phyloP scores from a whole-genome alignment of 2,329 filamentous ascomycete species.

The Camillea tinctor region DNA sequence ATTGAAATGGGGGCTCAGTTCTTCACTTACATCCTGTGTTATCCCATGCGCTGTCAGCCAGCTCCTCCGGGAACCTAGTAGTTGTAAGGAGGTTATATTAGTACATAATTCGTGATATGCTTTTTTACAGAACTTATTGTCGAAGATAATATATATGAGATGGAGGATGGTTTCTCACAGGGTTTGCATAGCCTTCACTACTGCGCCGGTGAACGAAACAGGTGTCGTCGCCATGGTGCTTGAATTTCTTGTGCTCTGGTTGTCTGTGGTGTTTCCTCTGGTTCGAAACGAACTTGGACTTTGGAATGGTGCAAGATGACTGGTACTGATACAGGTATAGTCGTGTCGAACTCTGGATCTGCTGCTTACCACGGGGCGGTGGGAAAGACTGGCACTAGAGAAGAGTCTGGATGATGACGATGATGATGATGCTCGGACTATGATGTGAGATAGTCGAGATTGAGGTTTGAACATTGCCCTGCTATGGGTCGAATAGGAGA shows the following conservation, averaged over 20 bases:
- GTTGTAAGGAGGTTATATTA: constrained; percentile 3
- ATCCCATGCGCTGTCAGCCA: constrained; percentile 90
- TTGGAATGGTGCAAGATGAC: no score
- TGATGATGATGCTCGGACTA: no score
- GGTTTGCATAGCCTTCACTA: constrained; percentile 75
- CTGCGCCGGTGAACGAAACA: constrained; percentile 49
- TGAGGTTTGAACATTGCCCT: no score
- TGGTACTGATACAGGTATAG: no score
- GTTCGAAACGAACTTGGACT: no score
- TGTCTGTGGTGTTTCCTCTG: no score
- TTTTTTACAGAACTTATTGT: neutral
- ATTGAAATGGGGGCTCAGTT: neutral
- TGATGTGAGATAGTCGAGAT: no score
- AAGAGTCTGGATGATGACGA: no score
- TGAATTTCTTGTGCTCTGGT: neutral
- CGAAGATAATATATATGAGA: neutral
- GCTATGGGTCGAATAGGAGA: no score
- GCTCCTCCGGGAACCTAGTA: constrained; percentile 76
- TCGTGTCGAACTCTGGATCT: no score
- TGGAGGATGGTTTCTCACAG: constrained; percentile 55
- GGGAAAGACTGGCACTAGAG: no score
- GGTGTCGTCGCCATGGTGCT: constrained; percentile 23
- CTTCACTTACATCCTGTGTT: constrained; percentile 73
- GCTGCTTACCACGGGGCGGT: no score
- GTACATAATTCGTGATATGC: neutral